Evolutionary conservation across 768 basidiomycete genomes (phyloP).

Genomic region (Collybia sordida): DNA sequence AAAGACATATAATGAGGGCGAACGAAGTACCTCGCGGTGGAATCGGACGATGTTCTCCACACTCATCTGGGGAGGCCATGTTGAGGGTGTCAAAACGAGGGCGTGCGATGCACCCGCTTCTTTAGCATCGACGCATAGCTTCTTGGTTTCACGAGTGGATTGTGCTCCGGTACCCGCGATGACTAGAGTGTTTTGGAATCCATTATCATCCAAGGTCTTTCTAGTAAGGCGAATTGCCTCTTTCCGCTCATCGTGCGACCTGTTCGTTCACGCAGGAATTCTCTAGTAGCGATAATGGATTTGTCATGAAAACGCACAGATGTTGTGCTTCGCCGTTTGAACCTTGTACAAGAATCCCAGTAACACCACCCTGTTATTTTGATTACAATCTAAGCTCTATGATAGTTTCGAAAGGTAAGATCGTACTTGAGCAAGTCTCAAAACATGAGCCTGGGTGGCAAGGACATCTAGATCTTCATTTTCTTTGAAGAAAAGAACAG

Average conservation of each 20-base stretch:
- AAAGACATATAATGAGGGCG: neutral
- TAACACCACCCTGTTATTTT: conserved; percentile 60
- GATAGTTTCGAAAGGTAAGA: conserved; percentile 13
- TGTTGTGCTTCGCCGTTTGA: conserved; percentile 79
- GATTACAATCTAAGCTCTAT: conserved; percentile 14
- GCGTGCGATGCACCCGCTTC: conserved; percentile 82
- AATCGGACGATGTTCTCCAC: conserved; percentile 62
- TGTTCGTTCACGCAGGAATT: conserved; percentile 10
- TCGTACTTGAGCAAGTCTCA: conserved; percentile 68
- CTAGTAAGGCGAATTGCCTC: conserved; percentile 63
- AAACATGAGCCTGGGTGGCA: conserved; percentile 66
- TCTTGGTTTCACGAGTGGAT: conserved; percentile 72
- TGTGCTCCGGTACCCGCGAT: conserved; percentile 86
- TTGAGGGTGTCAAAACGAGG: conserved; percentile 73
- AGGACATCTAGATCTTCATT: conserved; percentile 70
- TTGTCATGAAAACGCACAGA: conserved; percentile 31
- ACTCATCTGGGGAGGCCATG: conserved; percentile 68
- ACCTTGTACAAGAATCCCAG: conserved; percentile 72
- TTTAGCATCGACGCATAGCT: conserved; percentile 69
- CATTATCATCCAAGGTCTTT: conserved; percentile 69
- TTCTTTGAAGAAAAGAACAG: conserved; percentile 70
- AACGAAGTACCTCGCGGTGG: conserved; percentile 52
- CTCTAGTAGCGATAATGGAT: neutral
- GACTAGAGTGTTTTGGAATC: conserved; percentile 64
- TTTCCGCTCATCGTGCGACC: conserved; percentile 69